phyloP scores from a whole-genome alignment of 495 filamentous ascomycete genomes.

The Podospora tetraspora region DNA sequence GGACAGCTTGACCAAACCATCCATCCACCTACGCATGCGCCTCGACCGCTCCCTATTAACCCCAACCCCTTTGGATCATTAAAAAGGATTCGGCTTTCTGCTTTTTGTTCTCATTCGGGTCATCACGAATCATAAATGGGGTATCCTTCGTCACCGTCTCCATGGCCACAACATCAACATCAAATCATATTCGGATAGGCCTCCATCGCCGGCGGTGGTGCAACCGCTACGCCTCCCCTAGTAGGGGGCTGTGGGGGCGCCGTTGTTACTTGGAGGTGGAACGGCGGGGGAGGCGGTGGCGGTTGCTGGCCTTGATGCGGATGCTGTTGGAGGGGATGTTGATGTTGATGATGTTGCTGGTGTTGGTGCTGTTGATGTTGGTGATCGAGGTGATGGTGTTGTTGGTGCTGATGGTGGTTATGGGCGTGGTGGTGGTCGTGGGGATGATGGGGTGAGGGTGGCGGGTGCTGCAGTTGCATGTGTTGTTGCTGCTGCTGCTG shows the following conservation, averaged over 20 bases:
- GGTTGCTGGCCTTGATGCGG: constrained; percentile 21
- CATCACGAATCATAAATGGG: not conserved
- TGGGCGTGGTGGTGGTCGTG: constrained; percentile 4
- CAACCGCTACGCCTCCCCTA: not conserved
- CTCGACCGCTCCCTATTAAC: not conserved
- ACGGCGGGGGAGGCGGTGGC: constrained; percentile 19
- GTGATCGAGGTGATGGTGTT: constrained; percentile 20
- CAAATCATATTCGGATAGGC: constrained; percentile 43
- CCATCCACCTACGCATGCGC: too few species aligned
- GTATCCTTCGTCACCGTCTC: not conserved
- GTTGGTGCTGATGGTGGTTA: constrained; percentile 16
- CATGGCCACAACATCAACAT: not conserved
- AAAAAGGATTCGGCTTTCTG: not conserved
- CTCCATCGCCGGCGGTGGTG: constrained; percentile 29
- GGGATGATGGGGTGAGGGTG: not conserved
- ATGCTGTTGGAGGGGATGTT: constrained; percentile 22
- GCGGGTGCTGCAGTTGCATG: constrained; percentile 17
- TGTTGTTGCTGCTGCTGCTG: constrained; percentile 18
- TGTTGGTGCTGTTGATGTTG: constrained; percentile 22
- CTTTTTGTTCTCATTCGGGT: not conserved
- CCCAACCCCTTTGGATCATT: not conserved
- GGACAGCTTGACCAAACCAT: not conserved
- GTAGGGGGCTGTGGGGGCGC: constrained; percentile 24
- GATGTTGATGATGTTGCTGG: constrained; percentile 17
- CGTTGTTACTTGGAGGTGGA: constrained; percentile 23